Conservation (phyloP, 1,139 yeast species). For the Spencermartinsiella ligniputridi region DNA sequence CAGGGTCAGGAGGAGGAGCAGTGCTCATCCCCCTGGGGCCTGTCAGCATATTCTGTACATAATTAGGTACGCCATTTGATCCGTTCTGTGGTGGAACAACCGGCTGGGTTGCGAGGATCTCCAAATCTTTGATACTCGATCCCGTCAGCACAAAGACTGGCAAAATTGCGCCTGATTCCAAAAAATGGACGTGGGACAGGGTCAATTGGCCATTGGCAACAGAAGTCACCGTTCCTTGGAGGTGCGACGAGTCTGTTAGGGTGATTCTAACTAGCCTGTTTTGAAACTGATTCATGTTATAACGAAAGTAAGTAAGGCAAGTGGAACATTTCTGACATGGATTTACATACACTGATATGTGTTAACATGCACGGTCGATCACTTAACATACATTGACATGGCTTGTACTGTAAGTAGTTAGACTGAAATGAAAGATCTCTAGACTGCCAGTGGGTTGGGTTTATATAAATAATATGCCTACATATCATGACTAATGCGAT, state of each 20-base stretch:
- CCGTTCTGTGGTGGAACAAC: not conserved
- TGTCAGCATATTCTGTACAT: not conserved
- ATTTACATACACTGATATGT: not conserved
- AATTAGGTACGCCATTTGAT: not conserved
- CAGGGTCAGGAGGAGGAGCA: constrained; percentile 26
- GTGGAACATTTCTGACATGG: not conserved
- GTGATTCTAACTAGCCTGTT: constrained; percentile 29
- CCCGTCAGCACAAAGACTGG: constrained; percentile 24
- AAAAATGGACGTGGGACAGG: constrained; percentile 24
- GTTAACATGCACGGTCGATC: too few relatives aligned
- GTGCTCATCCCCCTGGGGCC: not conserved
- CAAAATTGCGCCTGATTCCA: constrained; percentile 19
- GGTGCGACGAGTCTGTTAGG: constrained; percentile 24
- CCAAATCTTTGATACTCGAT: constrained; percentile 28
- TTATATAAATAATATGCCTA: not conserved
- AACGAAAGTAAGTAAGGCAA: too few relatives aligned
- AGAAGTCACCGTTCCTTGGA: constrained; percentile 31
- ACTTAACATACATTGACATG: too few relatives aligned
- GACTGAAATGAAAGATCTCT: too few relatives aligned
- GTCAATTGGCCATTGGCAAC: constrained; percentile 29
- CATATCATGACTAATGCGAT: constrained; percentile 1
- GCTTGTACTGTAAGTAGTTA: too few relatives aligned
- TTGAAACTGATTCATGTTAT: constrained; percentile 23
- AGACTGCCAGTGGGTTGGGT: too few relatives aligned
- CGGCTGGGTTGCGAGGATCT: constrained; percentile 23